These are phyloP conservation scores for Lactuca saligna DNA, from an alignment of 129 eudicot species.

Conservation along the genomic window DNA sequence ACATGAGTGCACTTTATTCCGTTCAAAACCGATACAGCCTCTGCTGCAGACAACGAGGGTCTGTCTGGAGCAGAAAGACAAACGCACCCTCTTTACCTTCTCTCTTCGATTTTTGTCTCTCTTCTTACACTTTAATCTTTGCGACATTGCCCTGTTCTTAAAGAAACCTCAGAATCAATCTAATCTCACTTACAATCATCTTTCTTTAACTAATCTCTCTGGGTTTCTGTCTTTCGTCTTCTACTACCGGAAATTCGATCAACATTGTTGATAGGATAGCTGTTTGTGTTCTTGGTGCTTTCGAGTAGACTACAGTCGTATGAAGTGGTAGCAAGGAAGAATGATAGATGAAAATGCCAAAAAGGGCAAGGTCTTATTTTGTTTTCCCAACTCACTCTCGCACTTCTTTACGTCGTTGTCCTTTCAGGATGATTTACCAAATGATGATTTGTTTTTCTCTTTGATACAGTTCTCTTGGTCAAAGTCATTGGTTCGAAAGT, in stretches of 20 bases:
- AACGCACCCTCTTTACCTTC: not conserved
- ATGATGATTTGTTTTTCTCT: constrained; percentile 12
- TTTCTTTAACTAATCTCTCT: not conserved
- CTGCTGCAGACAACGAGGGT: constrained; percentile 24
- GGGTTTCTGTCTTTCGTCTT: not conserved
- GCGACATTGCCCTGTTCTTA: constrained; percentile 13
- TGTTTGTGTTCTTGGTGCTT: not conserved
- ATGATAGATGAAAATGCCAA: constrained; percentile 74
- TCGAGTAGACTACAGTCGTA: constrained; percentile 27
- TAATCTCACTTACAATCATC: not conserved
- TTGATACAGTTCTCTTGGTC: constrained; percentile 81
- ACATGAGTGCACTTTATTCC: constrained; percentile 27
- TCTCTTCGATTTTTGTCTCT: not conserved
- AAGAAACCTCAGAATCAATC: not conserved
- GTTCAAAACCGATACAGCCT: constrained; percentile 11
- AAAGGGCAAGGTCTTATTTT: constrained; percentile 69
- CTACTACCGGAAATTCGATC: not conserved
- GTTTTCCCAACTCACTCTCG: too few species aligned
- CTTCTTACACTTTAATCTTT: constrained; percentile 13
- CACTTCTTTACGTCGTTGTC: not conserved
- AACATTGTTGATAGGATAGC: not conserved
- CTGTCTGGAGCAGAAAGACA: constrained; percentile 5
- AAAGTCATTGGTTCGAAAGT: constrained; percentile 73
- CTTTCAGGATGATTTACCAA: not conserved
- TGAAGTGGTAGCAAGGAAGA: constrained; percentile 46